Base-by-base conservation (phyloP, 768 basidiomycete genomes). In the Hericium coralloides region DNA sequence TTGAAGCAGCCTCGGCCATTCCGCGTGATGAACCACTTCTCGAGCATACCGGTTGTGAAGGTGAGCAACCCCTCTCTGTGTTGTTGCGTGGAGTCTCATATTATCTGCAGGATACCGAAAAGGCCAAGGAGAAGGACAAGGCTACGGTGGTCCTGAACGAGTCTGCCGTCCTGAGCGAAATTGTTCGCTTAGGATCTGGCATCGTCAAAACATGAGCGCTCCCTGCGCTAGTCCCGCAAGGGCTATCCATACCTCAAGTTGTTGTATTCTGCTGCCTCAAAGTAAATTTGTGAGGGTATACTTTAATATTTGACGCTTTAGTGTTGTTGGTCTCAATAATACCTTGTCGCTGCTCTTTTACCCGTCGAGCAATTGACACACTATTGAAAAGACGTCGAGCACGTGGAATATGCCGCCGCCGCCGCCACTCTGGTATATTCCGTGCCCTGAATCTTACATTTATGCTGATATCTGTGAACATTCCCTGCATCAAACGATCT, bases 21-120 rank as follows among this genome's bases (percentile, higher is more conserved):
- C 75, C 83, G 88, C 59, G 90, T 92, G 7, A 74, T 94, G 48
- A 83, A 88, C 23, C 88, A 87, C 10, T 95, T 87, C 70, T 92
- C 89, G 0, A 82, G 83, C 55, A 70, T 69, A 17, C 92, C 92
- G 4, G 60, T 65, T 12, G 26, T 47, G 4, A 73, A 69, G 64
- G 74, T 77, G 52, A 17, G 22, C 23, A 20, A 15, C 7, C 15
- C 53, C 50, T 12, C 5, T 25, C 14, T 4, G 37, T 38, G 3
- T 18, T 60, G 53, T 12, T 47, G 41, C 14, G 18, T 14, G 56
- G 60, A 48, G 47, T 45, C 43, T 51, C 45, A 41, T 52, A 55
- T 12, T n/a, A 37, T 23, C 25, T 25, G 36, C 39, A 58, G 60
- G 63, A 67, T 59, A 67, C 56, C 4, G 59, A 62, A 38, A 72